phyloP scores from a whole-genome alignment of 331 rosid genomes.

The Quercus phellos region DNA sequence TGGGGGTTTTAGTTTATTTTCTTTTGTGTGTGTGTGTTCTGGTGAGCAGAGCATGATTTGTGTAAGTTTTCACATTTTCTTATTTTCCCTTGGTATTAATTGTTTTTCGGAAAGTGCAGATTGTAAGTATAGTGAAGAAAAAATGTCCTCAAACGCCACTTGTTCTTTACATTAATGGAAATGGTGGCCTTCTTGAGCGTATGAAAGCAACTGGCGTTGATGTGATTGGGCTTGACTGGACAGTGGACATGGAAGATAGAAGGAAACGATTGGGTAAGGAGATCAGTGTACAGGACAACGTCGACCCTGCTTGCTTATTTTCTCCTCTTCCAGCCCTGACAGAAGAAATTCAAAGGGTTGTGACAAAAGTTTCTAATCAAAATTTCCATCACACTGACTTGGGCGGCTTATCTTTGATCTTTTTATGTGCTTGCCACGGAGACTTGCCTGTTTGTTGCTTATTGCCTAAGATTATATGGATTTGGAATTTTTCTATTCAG shows the following conservation, averaged over 20 bases:
- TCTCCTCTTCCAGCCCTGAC: slow-evolving; percentile 77
- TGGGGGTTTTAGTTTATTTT: background rate
- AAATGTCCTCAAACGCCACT: slow-evolving; percentile 76
- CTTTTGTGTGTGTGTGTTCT: too few species aligned
- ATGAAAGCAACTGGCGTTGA: slow-evolving; percentile 87
- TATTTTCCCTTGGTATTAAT: slow-evolving; percentile 1
- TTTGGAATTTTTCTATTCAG: background rate
- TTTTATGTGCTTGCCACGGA: background rate
- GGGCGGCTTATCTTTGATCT: background rate
- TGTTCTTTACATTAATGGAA: slow-evolving; percentile 91
- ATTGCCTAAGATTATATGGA: background rate
- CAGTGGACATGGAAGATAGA: slow-evolving; percentile 95
- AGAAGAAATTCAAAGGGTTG: slow-evolving; percentile 89
- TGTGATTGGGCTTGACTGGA: slow-evolving; percentile 96
- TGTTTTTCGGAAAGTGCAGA: slow-evolving; percentile 46
- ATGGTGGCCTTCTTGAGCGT: slow-evolving; percentile 94
- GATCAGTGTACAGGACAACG: slow-evolving; percentile 84
- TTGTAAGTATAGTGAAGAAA: slow-evolving; percentile 57
- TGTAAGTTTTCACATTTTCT: background rate
- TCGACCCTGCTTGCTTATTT: slow-evolving; percentile 84
- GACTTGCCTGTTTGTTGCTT: background rate
- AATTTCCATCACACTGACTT: background rate
- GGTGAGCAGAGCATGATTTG: background rate
- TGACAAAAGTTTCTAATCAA: slow-evolving; percentile 6
- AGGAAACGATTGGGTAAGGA: slow-evolving; percentile 74